Base-by-base conservation (phyloP, 2,329 filamentous ascomycete species). In the Trichophyton mentagrophytes region DNA sequence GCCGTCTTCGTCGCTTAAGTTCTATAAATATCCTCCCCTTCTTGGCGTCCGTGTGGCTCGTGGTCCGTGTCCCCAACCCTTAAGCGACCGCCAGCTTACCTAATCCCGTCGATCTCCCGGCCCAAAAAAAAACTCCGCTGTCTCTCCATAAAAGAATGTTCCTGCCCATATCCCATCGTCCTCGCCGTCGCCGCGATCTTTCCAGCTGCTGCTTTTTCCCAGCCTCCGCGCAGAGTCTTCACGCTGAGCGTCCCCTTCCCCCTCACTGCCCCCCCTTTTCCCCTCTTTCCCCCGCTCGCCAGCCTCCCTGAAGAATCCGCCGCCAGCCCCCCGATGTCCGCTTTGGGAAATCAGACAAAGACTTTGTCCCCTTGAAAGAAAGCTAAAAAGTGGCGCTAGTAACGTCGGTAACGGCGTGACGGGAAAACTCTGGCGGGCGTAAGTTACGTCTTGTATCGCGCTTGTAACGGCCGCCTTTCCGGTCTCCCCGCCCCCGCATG, bases 311-410 rank as follows among this genome's bases (percentile, higher is more conserved):
- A 11, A 51, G 46, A 51, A 51, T 25, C 20, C 27, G 15, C 46
- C 15, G 8, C 46, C 20, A 22, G 46, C 46, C 9, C 22, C 1
- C 46, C 13, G 11, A 13, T 51, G 22, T 55, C 51, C 51, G 51
- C 51, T 33, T 55, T 20, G 51, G 51, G 51, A 55, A 55, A 55
- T 5, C 51, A 55, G 30, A 55, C 51, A 55, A 55, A 55, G 51
- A 27, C 51, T 27, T 55, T 55, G 51, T 55, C 20, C 11, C 20
- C n/a, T 27, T 55, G 51, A 36, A 55, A 55, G 27, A 36, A 36
- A 33, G 51, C 51, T 55, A 55, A 44, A 44, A 36, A 15, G 27
- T 8, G 15, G 30, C 51, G 51, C 51, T 55, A 55, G 27, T 53
- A 53, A 30, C 33, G 46, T 4, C 3, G 3, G 46, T 51, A 51